Conservation (phyloP, 2,329 filamentous ascomycete genomes). For the Aspergillus phoenicis region DNA sequence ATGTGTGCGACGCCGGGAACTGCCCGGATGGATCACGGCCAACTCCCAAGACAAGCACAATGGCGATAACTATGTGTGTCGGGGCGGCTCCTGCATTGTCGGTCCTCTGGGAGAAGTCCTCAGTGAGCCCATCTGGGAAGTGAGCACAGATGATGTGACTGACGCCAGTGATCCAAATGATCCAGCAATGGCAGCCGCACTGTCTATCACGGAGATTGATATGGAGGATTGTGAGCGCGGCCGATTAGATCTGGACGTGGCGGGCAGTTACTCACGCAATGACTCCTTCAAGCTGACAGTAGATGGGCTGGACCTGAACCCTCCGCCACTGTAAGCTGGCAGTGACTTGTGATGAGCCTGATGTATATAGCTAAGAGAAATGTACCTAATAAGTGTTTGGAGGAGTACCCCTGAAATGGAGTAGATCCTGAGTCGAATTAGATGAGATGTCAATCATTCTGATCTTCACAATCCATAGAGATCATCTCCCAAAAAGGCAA, state of each 20-base stretch:
- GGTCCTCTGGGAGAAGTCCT: slow-evolving; percentile 78
- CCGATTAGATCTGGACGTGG: slow-evolving; percentile 78
- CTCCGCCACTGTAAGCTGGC: slow-evolving; percentile 50
- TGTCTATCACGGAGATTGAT: slow-evolving; percentile 75
- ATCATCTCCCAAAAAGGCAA: too few species aligned
- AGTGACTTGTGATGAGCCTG: too few species aligned
- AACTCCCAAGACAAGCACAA: slow-evolving; percentile 11
- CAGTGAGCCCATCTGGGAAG: slow-evolving; percentile 79
- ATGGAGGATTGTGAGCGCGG: slow-evolving; percentile 86
- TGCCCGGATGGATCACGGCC: slow-evolving; percentile 60
- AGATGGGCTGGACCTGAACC: slow-evolving; percentile 61
- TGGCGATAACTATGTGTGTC: slow-evolving; percentile 3
- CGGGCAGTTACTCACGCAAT: slow-evolving; percentile 79
- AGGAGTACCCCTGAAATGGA: too few species aligned
- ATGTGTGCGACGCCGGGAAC: slow-evolving; percentile 64
- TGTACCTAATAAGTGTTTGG: too few species aligned
- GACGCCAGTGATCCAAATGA: slow-evolving; percentile 56
- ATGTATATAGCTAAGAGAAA: too few species aligned
- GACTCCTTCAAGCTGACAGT: slow-evolving; percentile 64
- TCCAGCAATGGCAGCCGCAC: slow-evolving; percentile 38
- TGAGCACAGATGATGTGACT: slow-evolving; percentile 35
- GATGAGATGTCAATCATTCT: too few species aligned
- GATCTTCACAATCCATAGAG: too few species aligned
- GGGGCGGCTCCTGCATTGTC: slow-evolving; percentile 81
- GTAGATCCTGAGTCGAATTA: too few species aligned